Base-by-base conservation (phyloP, 805 yeast genomes). In the Yarrowia alimentaria region DNA sequence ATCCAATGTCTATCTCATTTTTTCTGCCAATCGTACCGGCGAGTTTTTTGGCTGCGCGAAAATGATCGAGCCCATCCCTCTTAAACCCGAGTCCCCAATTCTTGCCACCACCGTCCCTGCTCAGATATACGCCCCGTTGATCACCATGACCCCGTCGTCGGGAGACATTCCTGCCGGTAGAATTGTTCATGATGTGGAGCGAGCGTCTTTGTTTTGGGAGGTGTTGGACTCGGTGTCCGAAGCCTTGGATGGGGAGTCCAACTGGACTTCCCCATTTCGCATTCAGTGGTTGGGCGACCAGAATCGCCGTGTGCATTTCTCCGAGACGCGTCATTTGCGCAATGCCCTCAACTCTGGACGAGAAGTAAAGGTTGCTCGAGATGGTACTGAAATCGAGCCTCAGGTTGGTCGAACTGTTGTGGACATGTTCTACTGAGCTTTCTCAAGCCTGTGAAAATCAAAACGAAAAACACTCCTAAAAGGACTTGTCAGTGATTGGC, bases 341-440 rank as follows among this genome's bases (percentile, higher is more conserved):
- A 69, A 70, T 56, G 58, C 68, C 2, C 59, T 64, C 52, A 70
- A 70, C 53, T 58, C 60, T 25, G 63, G 67, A 56, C 63, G 66
- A 47, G 70, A 68, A n/a, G 65, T 70, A 34, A 69, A 69, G 51
- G 62, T 70, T 16, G 74, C 74, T 2, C 60, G 73, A 20, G 74
- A 69, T 37, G 74, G 74, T 5, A 70, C 74, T 1, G 73, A 71
- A 54, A 58, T 69, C 24, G 71, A 68, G 43, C 68, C 71, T 2
- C 38, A 31, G 1, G 63, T 66, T 5, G 74, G 71, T 6, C 38
- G 54, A 9, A 50, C 55, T 37, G 57, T 69, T 30, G 48, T 62
- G 30, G 53, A 53, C 3, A 55, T 69, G 56, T 69, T 69, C 43
- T n/a, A 25, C 30, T 24, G 21, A 35, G 29, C n/a, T n/a, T n/a